A percentile compares a stretch with the other conserved stretches of the same genome.
Conservation (phyloP, 78 protist species). For the Chrysochromulina tobinii region DNA sequence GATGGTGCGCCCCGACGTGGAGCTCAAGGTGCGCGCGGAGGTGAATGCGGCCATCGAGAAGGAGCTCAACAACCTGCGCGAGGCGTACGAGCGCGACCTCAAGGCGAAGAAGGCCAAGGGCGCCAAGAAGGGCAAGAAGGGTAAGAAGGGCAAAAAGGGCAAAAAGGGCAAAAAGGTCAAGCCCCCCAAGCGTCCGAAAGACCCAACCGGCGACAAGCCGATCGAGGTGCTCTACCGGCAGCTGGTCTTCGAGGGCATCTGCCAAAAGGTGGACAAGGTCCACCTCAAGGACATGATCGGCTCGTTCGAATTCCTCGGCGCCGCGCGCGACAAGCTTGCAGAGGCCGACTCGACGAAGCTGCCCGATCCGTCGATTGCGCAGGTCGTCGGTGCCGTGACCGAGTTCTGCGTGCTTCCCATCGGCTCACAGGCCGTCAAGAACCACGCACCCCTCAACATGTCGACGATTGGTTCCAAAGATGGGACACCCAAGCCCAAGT, state of each 20-base stretch:
- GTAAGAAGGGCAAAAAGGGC: not conserved
- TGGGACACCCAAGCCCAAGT: slow-evolving; percentile 10
- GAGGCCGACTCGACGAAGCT: not conserved
- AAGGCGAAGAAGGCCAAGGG: slow-evolving; percentile 47
- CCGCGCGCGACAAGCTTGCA: not conserved
- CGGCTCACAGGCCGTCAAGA: slow-evolving; percentile 35
- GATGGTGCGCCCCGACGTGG: slow-evolving; percentile 35
- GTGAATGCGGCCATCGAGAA: not conserved
- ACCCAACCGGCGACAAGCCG: not conserved
- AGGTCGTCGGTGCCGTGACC: slow-evolving; percentile 51
- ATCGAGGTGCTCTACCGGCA: not conserved
- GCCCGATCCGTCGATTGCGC: slow-evolving; percentile 20
- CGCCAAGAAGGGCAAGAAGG: not conserved
- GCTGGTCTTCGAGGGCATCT: not conserved
- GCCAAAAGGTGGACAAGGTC: not conserved
- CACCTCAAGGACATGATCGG: not conserved
- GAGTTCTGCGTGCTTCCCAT: slow-evolving; percentile 57
- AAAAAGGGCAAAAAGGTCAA: not conserved
- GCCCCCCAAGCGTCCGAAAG: slow-evolving; percentile 25
- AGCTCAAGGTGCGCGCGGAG: slow-evolving; percentile 17
- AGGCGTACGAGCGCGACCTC: slow-evolving; percentile 1
- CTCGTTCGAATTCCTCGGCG: not conserved
- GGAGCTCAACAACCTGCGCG: slow-evolving; percentile 34
- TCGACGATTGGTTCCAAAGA: not conserved
- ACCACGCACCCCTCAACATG: not conserved